Evolutionary conservation across 139 green algal species (phyloP), one percentile per base, ranked within the genome.

Genomic region (Chlamydomonas applanata): DNA sequence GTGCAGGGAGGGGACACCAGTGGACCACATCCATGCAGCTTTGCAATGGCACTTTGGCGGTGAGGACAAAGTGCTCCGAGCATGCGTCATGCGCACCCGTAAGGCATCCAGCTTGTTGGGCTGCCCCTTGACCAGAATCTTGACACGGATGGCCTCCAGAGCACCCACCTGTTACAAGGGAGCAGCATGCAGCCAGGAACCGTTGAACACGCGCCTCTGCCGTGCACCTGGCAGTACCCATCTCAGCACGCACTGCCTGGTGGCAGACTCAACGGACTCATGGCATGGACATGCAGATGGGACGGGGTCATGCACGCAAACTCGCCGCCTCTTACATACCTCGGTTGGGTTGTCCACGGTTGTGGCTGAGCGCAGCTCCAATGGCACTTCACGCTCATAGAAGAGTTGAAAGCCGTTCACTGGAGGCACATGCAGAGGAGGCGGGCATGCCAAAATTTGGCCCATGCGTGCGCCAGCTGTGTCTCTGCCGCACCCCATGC

Each of bases 331-430:
- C 7, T 19, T n/a, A 44, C 25, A 14, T 27, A 88, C 84, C 76
- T 91, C 86, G 5, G 74, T 83, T 3, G 87, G 79, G 7, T 78
- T 74, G 73, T 89, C 79, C 7, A 73, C 72, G 20, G 72, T 79
- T 3, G 78, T 79, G 1, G 76, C 79, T 4, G 81, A 85, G 4
- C 88, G 75, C 32, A 93, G 74, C 75, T 93, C 88, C 4, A 90
- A 85, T 0, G 88, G 88, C 27, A 93, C 85, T 65, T 93, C 88
- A 27, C 88, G 79, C 69, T 93, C 88, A 60, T 88, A 89, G 66
- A 88, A 89, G 1, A 91, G 59, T 20, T 80, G 59, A 30, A 81
- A 85, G 20, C 84, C 83, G 44, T 92, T 79, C 16, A 83, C 86
- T 86, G 78, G 46, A 59, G 16, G 75, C 36, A 64, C 13, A 19